Evolutionary conservation across 495 filamentous ascomycete species (phyloP).

Genomic region (Immersiella caudata): DNA sequence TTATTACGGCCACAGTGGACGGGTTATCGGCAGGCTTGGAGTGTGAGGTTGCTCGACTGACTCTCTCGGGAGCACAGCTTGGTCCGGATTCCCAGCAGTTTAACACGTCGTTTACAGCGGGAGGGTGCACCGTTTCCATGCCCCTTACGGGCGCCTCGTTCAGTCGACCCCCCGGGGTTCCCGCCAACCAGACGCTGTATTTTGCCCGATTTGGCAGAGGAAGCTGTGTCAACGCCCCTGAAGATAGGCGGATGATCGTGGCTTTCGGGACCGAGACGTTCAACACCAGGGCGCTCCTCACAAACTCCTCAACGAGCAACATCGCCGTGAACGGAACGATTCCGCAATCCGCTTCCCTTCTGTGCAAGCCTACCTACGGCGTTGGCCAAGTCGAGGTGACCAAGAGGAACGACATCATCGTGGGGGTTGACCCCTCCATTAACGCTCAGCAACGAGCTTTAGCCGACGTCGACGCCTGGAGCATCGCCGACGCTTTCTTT

Average conservation of each 20-base stretch:
- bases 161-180: not conserved
- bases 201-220: conserved; percentile 26
- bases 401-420: conserved; percentile 17
- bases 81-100: conserved; percentile 18
- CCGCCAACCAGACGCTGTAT: conserved; percentile 14
- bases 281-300: conserved; percentile 14
- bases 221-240: conserved; percentile 24
- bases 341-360: conserved; percentile 23
- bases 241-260: conserved; percentile 30
- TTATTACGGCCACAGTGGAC: conserved; percentile 28
- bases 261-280: conserved; percentile 24
- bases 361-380: conserved; percentile 31
- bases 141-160: conserved; percentile 17
- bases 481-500: conserved; percentile 29
- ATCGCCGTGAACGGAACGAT: conserved; percentile 23
- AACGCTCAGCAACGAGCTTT: conserved; percentile 18
- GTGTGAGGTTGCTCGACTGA: conserved; percentile 28
- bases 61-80: conserved; percentile 20
- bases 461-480: conserved; percentile 27
- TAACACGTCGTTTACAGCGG: conserved; percentile 17
- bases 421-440: conserved; percentile 12
- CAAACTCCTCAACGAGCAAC: conserved; percentile 1
- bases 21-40: conserved; percentile 30
- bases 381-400: conserved; percentile 30
- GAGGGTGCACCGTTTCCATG: conserved; percentile 24